phyloP scores from a whole-genome alignment of 2,329 filamentous ascomycete genomes.

The Colletotrichum lini region DNA sequence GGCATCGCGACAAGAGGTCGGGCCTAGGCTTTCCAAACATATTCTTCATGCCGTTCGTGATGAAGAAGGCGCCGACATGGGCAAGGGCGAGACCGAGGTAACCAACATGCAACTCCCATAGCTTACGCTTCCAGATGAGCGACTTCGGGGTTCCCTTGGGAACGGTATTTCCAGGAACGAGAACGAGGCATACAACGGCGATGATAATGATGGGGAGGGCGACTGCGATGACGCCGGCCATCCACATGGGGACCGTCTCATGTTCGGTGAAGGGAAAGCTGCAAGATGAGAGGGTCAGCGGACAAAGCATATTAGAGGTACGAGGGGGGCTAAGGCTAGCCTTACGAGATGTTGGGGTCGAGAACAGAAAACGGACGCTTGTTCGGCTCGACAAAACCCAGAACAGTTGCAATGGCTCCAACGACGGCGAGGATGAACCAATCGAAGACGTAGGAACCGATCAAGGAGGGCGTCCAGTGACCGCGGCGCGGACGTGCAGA shows the following conservation, averaged over 20 bases:
- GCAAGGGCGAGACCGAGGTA: slow-evolving; percentile 86
- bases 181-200: slow-evolving; percentile 74
- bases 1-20: slow-evolving; percentile 85
- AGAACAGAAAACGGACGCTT: slow-evolving; percentile 78
- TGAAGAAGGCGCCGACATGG: slow-evolving; percentile 80
- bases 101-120: slow-evolving; percentile 92
- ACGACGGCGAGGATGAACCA: slow-evolving; percentile 78
- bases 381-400: slow-evolving; percentile 74
- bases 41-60: slow-evolving; percentile 90
- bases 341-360: slow-evolving; percentile 81
- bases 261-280: slow-evolving; percentile 79
- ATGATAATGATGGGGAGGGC: slow-evolving; percentile 78
- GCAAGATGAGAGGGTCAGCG: slow-evolving; percentile 26
- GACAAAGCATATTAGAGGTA: slow-evolving; percentile 14
- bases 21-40: slow-evolving; percentile 80
- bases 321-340: slow-evolving; percentile 17
- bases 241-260: slow-evolving; percentile 79
- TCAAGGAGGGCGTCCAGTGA: slow-evolving; percentile 45
- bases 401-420: slow-evolving; percentile 70
- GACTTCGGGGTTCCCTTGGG: slow-evolving; percentile 72
- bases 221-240: slow-evolving; percentile 75
- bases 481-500: slow-evolving; percentile 29
- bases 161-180: slow-evolving; percentile 81
- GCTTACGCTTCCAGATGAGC: slow-evolving; percentile 82
- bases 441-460: slow-evolving; percentile 81